phyloP scores from a whole-genome alignment of 805 yeast species.

The Wickerhamiella bombiphila region DNA sequence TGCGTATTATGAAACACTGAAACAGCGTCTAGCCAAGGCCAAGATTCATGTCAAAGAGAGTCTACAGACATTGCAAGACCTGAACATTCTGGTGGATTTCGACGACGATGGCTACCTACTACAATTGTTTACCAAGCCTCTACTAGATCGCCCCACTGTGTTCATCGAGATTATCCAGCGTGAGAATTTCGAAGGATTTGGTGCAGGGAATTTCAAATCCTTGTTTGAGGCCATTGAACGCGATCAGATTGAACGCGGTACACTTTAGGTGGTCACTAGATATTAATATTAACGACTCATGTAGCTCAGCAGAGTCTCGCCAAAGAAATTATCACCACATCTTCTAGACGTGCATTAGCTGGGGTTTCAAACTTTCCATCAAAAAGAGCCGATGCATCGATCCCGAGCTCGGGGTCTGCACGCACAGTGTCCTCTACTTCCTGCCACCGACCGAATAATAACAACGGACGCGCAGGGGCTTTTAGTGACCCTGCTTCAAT shows the following conservation, averaged over 20 bases:
- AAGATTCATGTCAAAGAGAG: conserved; percentile 37
- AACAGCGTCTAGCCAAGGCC: conserved; percentile 31
- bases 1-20: conserved; percentile 40
- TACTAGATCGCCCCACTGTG: conserved; percentile 66
- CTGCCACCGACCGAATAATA: conserved; percentile 50
- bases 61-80: conserved; percentile 33
- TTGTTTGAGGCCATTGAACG: conserved; percentile 65
- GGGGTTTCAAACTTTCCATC: conserved; percentile 48
- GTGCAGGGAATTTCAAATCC: conserved; percentile 78
- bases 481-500: conserved; percentile 17
- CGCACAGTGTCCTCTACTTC: conserved; percentile 42
- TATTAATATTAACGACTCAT: background rate
- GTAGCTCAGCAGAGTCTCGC: conserved; percentile 2
- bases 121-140: conserved; percentile 66
- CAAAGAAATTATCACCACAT: conserved; percentile 39
- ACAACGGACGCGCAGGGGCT: conserved; percentile 21
- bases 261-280: conserved; percentile 19
- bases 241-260: conserved; percentile 63
- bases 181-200: conserved; percentile 68
- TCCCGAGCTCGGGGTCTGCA: conserved; percentile 36
- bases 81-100: conserved; percentile 58
- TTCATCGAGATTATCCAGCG: conserved; percentile 75
- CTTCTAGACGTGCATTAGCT: conserved; percentile 49
- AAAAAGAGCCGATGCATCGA: conserved; percentile 46
- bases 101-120: conserved; percentile 64